phyloP scores from a whole-genome alignment of 768 basidiomycete species.

The Filobasidium floriforme region DNA sequence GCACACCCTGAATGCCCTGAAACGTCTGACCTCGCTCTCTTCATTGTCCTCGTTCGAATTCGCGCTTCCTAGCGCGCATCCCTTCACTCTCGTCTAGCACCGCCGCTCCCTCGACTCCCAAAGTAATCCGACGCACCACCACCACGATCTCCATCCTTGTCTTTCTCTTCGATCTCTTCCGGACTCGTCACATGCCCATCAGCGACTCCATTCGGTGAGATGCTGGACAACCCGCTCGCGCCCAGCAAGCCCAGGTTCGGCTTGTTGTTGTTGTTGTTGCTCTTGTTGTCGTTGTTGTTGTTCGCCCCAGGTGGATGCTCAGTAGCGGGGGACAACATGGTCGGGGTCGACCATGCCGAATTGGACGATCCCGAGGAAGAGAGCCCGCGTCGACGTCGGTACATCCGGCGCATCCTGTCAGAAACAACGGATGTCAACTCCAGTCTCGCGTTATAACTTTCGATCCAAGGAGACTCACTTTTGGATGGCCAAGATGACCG shows the following conservation, averaged over 20 bases:
- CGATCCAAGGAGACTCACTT: not conserved
- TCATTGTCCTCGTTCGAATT: too few relatives aligned
- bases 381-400: conserved; percentile 3
- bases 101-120: not conserved
- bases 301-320: not conserved
- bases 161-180: conserved; percentile 6
- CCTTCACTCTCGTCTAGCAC: not conserved
- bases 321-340: conserved; percentile 1
- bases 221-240: not conserved
- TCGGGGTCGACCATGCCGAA: conserved; percentile 6
- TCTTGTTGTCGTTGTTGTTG: not conserved
- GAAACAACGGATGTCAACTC: not conserved
- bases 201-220: not conserved
- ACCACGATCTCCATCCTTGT: not conserved
- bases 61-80: too few relatives aligned
- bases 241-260: not conserved
- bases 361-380: conserved; percentile 2
- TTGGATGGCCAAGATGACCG: conserved; percentile 5
- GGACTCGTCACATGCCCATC: conserved; percentile 9
- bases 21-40: too few relatives aligned
- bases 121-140: not conserved
- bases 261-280: not conserved
- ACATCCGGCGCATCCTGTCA: conserved; percentile 1
- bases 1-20: too few relatives aligned
- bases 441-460: not conserved